phyloP scores from a whole-genome alignment of 2,329 filamentous ascomycete species.

The Talaromyces piceae region DNA sequence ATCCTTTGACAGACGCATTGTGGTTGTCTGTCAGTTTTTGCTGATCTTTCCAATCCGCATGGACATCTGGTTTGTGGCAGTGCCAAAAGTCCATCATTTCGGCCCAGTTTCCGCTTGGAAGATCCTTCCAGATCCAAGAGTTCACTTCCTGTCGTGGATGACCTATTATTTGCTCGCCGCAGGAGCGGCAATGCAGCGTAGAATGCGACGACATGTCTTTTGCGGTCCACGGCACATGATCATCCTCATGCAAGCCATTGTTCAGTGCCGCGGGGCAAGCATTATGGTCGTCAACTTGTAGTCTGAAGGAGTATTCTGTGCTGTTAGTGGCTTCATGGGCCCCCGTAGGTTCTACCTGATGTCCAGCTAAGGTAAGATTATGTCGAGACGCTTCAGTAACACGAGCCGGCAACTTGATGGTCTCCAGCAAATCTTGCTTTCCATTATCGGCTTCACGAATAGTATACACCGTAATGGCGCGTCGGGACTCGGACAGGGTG shows the following conservation, averaged over 20 bases:
- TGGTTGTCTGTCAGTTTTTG: constrained; percentile 34
- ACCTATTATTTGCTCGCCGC: constrained; percentile 25
- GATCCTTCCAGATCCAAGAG: constrained; percentile 69
- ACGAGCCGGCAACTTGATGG: constrained; percentile 43
- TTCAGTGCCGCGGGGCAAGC: constrained; percentile 12
- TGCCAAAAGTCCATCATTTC: constrained; percentile 99
- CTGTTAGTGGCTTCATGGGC: constrained; percentile 9
- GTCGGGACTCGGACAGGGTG: constrained; percentile 29
- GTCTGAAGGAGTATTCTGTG: constrained; percentile 46
- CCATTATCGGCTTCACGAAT: constrained; percentile 19
- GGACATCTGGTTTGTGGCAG: constrained; percentile 76
- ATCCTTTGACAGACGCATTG: constrained; percentile 58
- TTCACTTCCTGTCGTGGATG: constrained; percentile 3
- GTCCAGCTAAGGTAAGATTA: constrained; percentile 14
- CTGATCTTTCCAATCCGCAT: constrained; percentile 35
- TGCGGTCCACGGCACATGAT: constrained; percentile 34
- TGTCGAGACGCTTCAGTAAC: constrained; percentile 23
- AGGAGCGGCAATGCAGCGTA: constrained; percentile 32
- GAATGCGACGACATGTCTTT: constrained; percentile 27
- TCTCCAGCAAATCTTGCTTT: constrained; percentile 16
- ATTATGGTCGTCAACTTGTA: constrained; percentile 42
- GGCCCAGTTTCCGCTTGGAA: constrained; percentile 95
- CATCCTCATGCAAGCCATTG: constrained; percentile 17
- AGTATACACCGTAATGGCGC: constrained; percentile 29
- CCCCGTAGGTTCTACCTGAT: constrained; percentile 2